Conservation (phyloP, 805 yeast species). For the Teunomyces gatunensis region DNA sequence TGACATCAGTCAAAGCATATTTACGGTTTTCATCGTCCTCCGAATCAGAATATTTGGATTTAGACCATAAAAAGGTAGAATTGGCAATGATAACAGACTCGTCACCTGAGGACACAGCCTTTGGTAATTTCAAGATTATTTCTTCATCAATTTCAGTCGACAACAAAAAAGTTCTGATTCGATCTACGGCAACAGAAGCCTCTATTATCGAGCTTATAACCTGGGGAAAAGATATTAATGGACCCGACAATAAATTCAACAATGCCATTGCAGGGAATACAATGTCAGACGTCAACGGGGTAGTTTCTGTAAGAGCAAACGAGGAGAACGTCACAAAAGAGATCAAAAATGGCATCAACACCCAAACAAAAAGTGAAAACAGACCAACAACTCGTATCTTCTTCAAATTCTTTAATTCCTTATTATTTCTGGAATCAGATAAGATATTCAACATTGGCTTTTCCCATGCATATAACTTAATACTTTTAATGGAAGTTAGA, state of each 20-base stretch:
- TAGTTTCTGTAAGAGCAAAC: conserved; percentile 15
- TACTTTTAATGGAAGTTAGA: conserved; percentile 20
- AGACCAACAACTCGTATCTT: conserved; percentile 13
- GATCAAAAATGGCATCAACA: conserved; percentile 22
- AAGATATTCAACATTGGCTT: conserved; percentile 20
- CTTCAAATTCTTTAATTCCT: conserved; percentile 16
- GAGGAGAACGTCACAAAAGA: conserved; percentile 20
- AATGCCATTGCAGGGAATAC: conserved; percentile 28
- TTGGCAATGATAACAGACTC: conserved; percentile 16
- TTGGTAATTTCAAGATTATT: conserved; percentile 2
- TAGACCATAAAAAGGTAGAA: conserved; percentile 21
- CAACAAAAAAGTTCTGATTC: conserved; percentile 49
- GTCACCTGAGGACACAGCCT: conserved; percentile 10
- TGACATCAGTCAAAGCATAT: conserved; percentile 17
- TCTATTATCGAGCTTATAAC: conserved; percentile 57
- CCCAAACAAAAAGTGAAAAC: conserved; percentile 20
- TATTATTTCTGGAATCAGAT: conserved; percentile 17
- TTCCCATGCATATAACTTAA: conserved; percentile 29
- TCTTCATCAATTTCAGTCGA: conserved; percentile 16
- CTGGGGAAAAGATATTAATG: conserved; percentile 58
- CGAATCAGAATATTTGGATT: conserved; percentile 8
- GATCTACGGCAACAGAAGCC: conserved; percentile 53
- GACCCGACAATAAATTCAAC: conserved; percentile 47
- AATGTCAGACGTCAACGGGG: conserved; percentile 22
- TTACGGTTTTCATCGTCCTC: not conserved